phyloP scores from a whole-genome alignment of 2,329 filamentous ascomycete species.

The Scedosporium boydii region DNA sequence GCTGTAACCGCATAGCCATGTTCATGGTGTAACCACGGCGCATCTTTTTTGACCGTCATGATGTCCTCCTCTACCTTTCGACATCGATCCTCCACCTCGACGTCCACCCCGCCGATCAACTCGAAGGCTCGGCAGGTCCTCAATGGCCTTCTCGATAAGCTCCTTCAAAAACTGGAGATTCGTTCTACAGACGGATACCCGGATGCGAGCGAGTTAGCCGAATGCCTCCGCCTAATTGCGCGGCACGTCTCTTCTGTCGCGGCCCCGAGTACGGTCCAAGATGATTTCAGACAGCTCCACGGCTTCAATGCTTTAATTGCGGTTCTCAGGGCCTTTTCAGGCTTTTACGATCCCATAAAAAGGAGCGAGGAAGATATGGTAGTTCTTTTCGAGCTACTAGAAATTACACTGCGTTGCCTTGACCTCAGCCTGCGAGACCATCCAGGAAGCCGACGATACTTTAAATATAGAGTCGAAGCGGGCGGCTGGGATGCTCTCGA shows the following conservation, averaged over 20 bases:
- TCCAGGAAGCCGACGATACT: slow-evolving; percentile 80
- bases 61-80: slow-evolving; percentile 46
- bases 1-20: not conserved
- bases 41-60: slow-evolving; percentile 15
- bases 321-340: slow-evolving; percentile 60
- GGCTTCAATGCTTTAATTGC: slow-evolving; percentile 70
- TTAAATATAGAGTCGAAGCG: slow-evolving; percentile 63
- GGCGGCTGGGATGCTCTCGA: slow-evolving; percentile 74
- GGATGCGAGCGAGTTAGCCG: slow-evolving; percentile 36
- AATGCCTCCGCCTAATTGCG: slow-evolving; percentile 54
- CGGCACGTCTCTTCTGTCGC: slow-evolving; percentile 45
- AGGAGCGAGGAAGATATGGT: slow-evolving; percentile 52
- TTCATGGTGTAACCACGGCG: not conserved
- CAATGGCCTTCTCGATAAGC: slow-evolving; percentile 40
- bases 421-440: slow-evolving; percentile 69
- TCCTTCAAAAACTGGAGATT: slow-evolving; percentile 25
- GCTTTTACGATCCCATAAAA: slow-evolving; percentile 63
- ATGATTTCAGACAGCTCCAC: slow-evolving; percentile 71
- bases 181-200: slow-evolving; percentile 33
- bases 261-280: slow-evolving; percentile 47
- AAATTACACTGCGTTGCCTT: slow-evolving; percentile 63
- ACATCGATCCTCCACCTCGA: slow-evolving; percentile 55
- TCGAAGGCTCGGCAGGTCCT: slow-evolving; percentile 54
- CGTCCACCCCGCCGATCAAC: slow-evolving; percentile 43
- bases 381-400: slow-evolving; percentile 58